Conservation (phyloP, 2,329 filamentous ascomycete genomes). For the Chaetomiaceae sp. region DNA sequence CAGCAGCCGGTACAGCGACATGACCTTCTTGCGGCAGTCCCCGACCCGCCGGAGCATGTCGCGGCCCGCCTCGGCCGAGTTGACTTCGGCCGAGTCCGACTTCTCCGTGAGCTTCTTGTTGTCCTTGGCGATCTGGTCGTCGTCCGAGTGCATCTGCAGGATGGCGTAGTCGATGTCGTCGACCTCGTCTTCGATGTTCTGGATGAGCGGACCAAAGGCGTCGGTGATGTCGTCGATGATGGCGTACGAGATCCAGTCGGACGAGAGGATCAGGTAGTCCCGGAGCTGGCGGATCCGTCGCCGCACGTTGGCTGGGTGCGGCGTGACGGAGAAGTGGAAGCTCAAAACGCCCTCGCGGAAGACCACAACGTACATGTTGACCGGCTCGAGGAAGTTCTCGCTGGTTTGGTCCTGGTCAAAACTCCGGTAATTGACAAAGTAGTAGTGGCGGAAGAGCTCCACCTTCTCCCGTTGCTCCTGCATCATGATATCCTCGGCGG, state of each 20-base stretch:
- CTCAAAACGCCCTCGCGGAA: slow-evolving; percentile 93
- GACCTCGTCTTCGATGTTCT: slow-evolving; percentile 90
- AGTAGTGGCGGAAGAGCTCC: slow-evolving; percentile 94
- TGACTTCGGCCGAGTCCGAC: slow-evolving; percentile 33
- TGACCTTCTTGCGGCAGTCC: slow-evolving; percentile 93
- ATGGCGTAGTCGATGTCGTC: slow-evolving; percentile 95
- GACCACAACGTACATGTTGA: slow-evolving; percentile 96
- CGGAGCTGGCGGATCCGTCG: slow-evolving; percentile 86
- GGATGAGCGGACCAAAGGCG: slow-evolving; percentile 86
- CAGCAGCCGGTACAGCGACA: slow-evolving; percentile 85
- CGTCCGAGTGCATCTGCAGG: slow-evolving; percentile 66
- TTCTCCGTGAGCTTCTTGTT: slow-evolving; percentile 39
- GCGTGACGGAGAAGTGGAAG: slow-evolving; percentile 95
- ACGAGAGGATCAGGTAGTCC: slow-evolving; percentile 86
- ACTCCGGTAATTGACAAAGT: slow-evolving; percentile 96
- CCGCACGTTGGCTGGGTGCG: slow-evolving; percentile 92
- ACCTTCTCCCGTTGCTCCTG: slow-evolving; percentile 98
- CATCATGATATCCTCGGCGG: slow-evolving; percentile 93
- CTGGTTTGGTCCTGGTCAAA: slow-evolving; percentile 92
- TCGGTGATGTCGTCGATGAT: slow-evolving; percentile 98
- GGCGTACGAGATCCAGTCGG: slow-evolving; percentile 97
- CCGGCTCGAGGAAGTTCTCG: slow-evolving; percentile 85
- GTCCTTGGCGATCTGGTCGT: slow-evolving; percentile 37
- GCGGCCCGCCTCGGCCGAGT: slow-evolving; percentile 46
- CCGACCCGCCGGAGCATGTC: slow-evolving; percentile 92